phyloP scores from a whole-genome alignment of 1,139 yeast species.

The Geotrichum fermentans region DNA sequence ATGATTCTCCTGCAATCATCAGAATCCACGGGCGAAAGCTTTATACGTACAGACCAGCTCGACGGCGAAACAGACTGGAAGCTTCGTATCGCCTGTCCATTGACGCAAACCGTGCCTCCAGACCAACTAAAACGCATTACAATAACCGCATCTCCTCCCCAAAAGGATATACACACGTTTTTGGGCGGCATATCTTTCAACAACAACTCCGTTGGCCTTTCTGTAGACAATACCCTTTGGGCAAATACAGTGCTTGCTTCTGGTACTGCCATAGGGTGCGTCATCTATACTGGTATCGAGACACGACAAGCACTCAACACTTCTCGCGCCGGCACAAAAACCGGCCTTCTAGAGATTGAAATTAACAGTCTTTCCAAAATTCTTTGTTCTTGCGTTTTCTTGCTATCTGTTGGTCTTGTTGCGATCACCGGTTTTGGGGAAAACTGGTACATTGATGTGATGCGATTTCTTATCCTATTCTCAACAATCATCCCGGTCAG shows the following conservation, averaged over 20 bases:
- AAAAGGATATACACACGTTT: conserved; percentile 76
- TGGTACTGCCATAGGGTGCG: conserved; percentile 83
- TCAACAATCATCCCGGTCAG: conserved; percentile 96
- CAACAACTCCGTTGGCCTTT: conserved; percentile 58
- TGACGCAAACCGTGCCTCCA: conserved; percentile 58
- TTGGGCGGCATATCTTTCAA: conserved; percentile 62
- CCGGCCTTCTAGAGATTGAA: conserved; percentile 84
- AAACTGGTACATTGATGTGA: conserved; percentile 82
- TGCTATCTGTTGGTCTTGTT: conserved; percentile 72
- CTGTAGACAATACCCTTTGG: conserved; percentile 93
- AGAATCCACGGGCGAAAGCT: conserved; percentile 77
- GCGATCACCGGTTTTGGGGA: conserved; percentile 70
- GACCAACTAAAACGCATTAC: conserved; percentile 47
- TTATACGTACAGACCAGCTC: conserved; percentile 92
- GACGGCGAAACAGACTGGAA: conserved; percentile 99
- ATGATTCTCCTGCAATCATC: conserved; percentile 78
- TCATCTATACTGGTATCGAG: conserved; percentile 85
- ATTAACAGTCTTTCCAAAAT: conserved; percentile 85
- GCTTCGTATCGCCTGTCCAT: conserved; percentile 65
- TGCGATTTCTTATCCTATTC: conserved; percentile 85
- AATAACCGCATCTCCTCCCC: conserved; percentile 70
- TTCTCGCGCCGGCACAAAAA: conserved; percentile 81
- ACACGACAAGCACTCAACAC: conserved; percentile 95
- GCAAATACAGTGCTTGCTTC: conserved; percentile 96
- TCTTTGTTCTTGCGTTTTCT: conserved; percentile 78